Base-by-base conservation (phyloP, 2,329 filamentous ascomycete species). In the Lecanoromycetidae sp. region DNA sequence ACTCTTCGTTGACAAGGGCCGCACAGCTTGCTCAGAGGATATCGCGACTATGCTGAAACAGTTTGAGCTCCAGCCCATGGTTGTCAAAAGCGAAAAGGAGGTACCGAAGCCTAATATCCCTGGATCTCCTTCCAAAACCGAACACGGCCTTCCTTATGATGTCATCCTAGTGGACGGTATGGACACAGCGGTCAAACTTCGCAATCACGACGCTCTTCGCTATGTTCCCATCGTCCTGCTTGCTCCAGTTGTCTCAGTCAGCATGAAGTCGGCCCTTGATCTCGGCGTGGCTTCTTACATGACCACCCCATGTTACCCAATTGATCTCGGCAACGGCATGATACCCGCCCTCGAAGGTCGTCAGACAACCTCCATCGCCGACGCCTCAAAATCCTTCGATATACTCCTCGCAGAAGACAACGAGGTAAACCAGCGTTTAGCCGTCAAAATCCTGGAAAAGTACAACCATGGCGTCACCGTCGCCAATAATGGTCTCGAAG, bases 251-350 rank as follows among this genome's bases (percentile, higher is more conserved):
- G 87, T 96, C 10, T 85, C 88, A 52, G 87, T 96, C 56, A 93
- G 81, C 63, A 74, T 98, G 57, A 94, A 94, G 69, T 91, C 87
- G 3, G 91, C 90, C 49, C 70, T 96, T 50, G 91, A 96, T 62
- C 75, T 96, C 54, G 90, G 91, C 53, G 94, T 98, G 56, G 93
- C 88, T n/a, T 95, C 88, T 42, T 96, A 95, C 66, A 95, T 96
- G 87, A 96, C 91, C 2, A 94, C 87, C 13, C 91, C 91, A 7
- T 96, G 91, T 66, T 77, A 90, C 59, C 79, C 90, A 4, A 94
- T 95, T 53, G 91, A 98, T 63, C 71, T 98, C 49, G 88, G 87
- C 51, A 96, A 96, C 59, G 90, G 88, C 55, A 88, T 98, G 76
- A 84, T 96, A 15, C 91, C 91, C 5, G 91, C 91, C 3, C 72